Conservation (phyloP, 345 rosid genomes). For the Viola odorata region DNA sequence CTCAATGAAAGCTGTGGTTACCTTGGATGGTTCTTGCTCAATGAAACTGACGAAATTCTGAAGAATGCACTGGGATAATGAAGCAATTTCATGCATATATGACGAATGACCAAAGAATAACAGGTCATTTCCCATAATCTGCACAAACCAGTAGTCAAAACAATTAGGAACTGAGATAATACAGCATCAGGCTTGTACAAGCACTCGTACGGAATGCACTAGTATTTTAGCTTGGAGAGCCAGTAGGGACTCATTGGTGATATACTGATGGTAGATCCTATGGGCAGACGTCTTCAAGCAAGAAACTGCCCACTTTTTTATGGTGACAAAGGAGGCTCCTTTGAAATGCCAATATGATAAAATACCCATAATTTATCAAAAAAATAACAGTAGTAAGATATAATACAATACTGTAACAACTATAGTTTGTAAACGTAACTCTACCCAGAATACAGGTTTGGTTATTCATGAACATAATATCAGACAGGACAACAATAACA, state of each 20-base stretch:
- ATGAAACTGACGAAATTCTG: slow-evolving; percentile 43
- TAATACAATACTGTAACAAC: too few relatives aligned
- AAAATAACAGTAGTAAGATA: too few relatives aligned
- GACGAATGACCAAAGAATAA: slow-evolving; percentile 60
- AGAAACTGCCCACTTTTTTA: too few relatives aligned
- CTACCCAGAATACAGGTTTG: too few relatives aligned
- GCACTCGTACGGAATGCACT: not conserved
- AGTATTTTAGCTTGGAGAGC: not conserved
- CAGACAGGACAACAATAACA: too few relatives aligned
- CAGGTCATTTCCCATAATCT: slow-evolving; percentile 58
- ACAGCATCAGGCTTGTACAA: not conserved
- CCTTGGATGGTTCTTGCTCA: slow-evolving; percentile 66
- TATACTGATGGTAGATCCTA: not conserved
- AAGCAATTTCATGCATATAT: slow-evolving; percentile 50
- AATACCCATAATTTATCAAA: too few relatives aligned
- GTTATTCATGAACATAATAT: too few relatives aligned
- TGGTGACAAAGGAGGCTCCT: not conserved
- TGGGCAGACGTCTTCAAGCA: not conserved
- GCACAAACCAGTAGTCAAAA: slow-evolving; percentile 11
- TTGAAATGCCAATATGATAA: not conserved
- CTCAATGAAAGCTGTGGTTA: slow-evolving; percentile 13
- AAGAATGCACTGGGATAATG: slow-evolving; percentile 36
- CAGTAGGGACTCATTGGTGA: not conserved
- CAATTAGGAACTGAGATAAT: not conserved
- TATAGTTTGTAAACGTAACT: too few relatives aligned